phyloP scores from a whole-genome alignment of 2,329 filamentous ascomycete species.

The Bipolaris sorokiniana region DNA sequence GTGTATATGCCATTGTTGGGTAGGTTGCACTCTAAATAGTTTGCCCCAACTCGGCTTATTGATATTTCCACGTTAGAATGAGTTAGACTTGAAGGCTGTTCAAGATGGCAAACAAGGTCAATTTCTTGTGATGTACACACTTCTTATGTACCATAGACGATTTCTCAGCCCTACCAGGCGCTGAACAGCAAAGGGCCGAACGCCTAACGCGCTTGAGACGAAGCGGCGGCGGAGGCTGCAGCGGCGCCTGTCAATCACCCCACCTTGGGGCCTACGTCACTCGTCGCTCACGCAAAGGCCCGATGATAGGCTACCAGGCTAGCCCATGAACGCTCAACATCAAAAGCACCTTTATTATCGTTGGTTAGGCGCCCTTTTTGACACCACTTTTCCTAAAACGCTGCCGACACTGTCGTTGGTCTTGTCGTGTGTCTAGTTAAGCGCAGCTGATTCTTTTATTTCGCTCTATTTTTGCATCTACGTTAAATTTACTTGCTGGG shows the following conservation, averaged over 20 bases:
- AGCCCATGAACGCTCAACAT: constrained; percentile 14
- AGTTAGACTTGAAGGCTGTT: constrained; percentile 10
- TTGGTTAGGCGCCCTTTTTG: constrained; percentile 1
- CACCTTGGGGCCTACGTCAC: constrained; percentile 23
- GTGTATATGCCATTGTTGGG: constrained; percentile 20
- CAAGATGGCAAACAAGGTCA: background rate
- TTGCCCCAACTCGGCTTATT: constrained; percentile 7
- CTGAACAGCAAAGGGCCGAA: constrained; percentile 16
- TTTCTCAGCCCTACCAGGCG: constrained; percentile 24
- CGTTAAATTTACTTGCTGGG: background rate
- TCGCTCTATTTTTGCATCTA: background rate
- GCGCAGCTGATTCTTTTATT: background rate
- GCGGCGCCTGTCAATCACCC: constrained; percentile 20
- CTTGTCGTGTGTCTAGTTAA: constrained; percentile 5
- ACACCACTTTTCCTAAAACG: background rate
- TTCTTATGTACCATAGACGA: constrained; percentile 9
- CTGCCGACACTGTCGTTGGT: constrained; percentile 9
- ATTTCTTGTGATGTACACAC: background rate
- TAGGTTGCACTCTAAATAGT: constrained; percentile 16
- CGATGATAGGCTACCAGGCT: constrained; percentile 9
- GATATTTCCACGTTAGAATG: constrained; percentile 6
- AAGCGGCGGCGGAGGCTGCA: constrained; percentile 11
- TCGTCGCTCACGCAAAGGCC: constrained; percentile 1
- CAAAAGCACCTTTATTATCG: constrained; percentile 7
- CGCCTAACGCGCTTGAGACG: constrained; percentile 5